Evolutionary conservation across 768 basidiomycete genomes (phyloP).

Genomic region (Suillus bovinus): DNA sequence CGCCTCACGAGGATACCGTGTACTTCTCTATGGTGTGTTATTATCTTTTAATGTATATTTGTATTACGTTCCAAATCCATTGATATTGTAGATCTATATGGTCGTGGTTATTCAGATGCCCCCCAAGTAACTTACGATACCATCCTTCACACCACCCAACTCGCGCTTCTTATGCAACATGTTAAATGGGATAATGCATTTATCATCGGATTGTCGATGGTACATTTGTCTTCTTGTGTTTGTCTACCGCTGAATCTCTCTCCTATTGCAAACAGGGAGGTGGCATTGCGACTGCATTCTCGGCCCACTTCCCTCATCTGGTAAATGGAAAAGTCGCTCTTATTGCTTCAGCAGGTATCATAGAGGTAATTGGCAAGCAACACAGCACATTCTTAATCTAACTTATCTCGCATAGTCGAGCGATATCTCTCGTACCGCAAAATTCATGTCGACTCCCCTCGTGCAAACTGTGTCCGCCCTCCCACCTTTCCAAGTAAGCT

Average conservation of each 20-base stretch:
- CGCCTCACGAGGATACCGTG: conserved; percentile 63
- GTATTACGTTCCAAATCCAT: conserved; percentile 5
- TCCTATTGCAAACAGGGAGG: conserved; percentile 52
- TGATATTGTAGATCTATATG: conserved; percentile 64
- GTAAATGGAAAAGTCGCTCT: conserved; percentile 65
- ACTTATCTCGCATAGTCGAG: conserved; percentile 39
- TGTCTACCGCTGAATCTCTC: not conserved
- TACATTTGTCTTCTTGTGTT: conserved; percentile 19
- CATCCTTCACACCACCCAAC: conserved; percentile 64
- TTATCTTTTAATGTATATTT: not conserved
- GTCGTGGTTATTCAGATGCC: conserved; percentile 81
- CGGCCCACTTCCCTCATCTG: conserved; percentile 69
- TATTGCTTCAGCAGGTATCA: conserved; percentile 67
- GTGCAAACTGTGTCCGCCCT: conserved; percentile 69
- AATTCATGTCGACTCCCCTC: conserved; percentile 76
- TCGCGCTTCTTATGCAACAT: conserved; percentile 82
- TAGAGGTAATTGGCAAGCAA: conserved; percentile 51
- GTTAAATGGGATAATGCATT: conserved; percentile 67
- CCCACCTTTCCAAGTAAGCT: conserved; percentile 56
- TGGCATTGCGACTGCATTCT: conserved; percentile 70
- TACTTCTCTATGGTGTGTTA: conserved; percentile 69
- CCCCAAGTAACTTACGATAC: conserved; percentile 69
- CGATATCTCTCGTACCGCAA: conserved; percentile 73
- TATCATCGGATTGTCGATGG: conserved; percentile 78
- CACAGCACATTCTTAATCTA: not conserved